Evolutionary conservation across 257 asterid species (phyloP).

Genomic region (Craterostigma plantagineum): DNA sequence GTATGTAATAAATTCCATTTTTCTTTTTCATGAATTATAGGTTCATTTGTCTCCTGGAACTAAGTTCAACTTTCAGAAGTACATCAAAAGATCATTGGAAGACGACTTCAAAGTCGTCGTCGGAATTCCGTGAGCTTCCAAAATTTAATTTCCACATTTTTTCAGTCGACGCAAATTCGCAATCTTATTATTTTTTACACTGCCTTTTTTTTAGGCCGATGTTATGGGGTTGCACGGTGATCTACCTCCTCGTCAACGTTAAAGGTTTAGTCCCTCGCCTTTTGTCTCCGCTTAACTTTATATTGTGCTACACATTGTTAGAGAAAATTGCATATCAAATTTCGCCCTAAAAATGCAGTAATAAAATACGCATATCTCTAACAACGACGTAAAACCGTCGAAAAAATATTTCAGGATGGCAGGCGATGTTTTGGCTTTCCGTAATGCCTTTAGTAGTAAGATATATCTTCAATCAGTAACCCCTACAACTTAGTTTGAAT

Average conservation of each 20-base stretch:
- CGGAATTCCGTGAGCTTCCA: constrained; percentile 46
- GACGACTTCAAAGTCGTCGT: constrained; percentile 74
- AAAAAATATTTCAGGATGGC: constrained; percentile 10
- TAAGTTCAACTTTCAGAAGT: constrained; percentile 62
- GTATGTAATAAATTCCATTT: neutral
- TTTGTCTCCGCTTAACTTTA: too few species aligned
- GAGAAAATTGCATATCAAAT: neutral
- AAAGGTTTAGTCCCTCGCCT: too few species aligned
- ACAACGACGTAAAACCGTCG: neutral
- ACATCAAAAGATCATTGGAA: constrained; percentile 64
- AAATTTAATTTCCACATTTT: neutral
- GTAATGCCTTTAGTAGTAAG: constrained; percentile 17
- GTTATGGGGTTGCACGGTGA: constrained; percentile 12
- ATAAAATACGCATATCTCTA: neutral
- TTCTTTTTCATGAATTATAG: constrained; percentile 16
- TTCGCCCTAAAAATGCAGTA: too few species aligned
- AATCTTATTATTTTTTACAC: neutral
- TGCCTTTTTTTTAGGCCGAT: constrained; percentile 8
- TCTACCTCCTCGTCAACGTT: constrained; percentile 16
- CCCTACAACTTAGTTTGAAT: neutral
- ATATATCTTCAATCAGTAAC: neutral
- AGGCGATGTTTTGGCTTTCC: constrained; percentile 16
- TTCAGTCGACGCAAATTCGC: neutral
- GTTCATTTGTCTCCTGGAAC: constrained; percentile 78
- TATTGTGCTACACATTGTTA: too few species aligned